phyloP scores from a whole-genome alignment of 805 yeast species.

The Dipodascus albidus region DNA sequence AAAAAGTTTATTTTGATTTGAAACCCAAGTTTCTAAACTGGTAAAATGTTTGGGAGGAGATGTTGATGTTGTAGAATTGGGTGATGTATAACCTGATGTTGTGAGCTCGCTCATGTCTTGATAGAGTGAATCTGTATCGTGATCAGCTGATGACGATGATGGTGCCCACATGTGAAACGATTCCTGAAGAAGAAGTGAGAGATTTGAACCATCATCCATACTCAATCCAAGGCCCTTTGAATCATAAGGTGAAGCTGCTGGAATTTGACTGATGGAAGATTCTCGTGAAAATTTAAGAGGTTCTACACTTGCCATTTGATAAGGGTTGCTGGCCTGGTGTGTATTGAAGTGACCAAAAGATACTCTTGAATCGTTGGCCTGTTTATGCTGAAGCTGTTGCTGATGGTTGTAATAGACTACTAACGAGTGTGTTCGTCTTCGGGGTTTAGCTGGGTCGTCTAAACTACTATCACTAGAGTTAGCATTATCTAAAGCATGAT shows the following conservation, averaged over 20 bases:
- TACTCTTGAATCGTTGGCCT: neutral
- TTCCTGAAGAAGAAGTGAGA: neutral
- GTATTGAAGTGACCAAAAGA: neutral
- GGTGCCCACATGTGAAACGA: slow-evolving; percentile 1
- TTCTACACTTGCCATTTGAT: neutral
- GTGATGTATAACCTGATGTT: neutral
- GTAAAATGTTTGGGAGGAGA: neutral
- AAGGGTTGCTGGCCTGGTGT: neutral
- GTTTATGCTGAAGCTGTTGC: neutral
- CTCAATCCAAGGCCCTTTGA: neutral
- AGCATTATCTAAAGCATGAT: neutral
- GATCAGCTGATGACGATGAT: neutral
- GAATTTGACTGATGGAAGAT: neutral
- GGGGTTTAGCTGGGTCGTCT: neutral
- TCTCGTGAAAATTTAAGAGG: neutral
- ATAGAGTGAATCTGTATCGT: neutral
- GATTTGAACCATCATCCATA: neutral
- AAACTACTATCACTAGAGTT: neutral
- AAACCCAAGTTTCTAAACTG: neutral
- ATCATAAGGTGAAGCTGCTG: neutral
- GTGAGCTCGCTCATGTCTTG: neutral
- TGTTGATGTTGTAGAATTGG: neutral
- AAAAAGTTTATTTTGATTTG: neutral
- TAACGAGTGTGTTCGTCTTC: neutral
- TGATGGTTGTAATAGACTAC: neutral